Evolutionary conservation across 2,329 filamentous ascomycete genomes (phyloP).

Genomic region (Colletotrichum australisinense): DNA sequence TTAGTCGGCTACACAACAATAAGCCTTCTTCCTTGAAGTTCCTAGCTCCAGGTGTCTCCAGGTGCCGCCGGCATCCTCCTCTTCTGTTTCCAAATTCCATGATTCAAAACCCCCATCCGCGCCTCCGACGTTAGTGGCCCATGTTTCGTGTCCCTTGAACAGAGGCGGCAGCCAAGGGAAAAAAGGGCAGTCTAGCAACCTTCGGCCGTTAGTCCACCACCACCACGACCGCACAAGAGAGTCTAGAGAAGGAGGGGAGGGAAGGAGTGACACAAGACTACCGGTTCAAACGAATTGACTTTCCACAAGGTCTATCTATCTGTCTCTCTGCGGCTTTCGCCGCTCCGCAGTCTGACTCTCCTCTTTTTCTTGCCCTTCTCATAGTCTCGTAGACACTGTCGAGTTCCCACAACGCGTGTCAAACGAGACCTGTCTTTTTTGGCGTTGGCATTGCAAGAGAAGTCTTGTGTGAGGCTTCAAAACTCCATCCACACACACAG

Average conservation of each 20-base stretch:
- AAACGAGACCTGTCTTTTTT: slow-evolving; percentile 11
- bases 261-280: slow-evolving; percentile 14
- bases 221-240: background rate
- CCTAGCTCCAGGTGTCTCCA: background rate
- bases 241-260: background rate
- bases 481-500: background rate
- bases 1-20: background rate
- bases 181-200: background rate
- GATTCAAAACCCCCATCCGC: background rate
- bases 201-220: slow-evolving; percentile 23
- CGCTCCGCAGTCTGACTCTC: background rate
- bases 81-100: background rate
- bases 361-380: background rate
- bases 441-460: background rate
- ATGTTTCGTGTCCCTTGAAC: slow-evolving; percentile 19
- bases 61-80: background rate
- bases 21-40: background rate
- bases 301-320: background rate
- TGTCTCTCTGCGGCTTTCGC: background rate
- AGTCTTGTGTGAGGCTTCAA: background rate
- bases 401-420: background rate
- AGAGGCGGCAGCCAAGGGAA: background rate
- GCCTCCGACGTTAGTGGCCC: background rate
- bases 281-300: background rate
- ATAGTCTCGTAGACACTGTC: background rate